Evolutionary conservation across 176 grass and related monocot species (phyloP).

Genomic region (Hyparrhenia diplandra): DNA sequence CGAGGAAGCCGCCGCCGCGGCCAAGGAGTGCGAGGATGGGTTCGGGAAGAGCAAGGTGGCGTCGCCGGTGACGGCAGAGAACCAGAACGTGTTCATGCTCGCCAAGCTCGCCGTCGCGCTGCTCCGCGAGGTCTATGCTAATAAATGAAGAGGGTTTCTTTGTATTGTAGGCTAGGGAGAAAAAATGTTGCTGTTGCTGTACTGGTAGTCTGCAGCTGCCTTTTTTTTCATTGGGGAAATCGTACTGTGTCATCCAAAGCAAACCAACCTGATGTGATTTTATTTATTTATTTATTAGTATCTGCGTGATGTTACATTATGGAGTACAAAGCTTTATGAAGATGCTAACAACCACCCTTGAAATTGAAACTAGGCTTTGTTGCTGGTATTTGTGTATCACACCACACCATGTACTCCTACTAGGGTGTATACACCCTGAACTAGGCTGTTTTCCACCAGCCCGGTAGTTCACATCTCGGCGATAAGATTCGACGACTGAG

Average conservation of each 20-base stretch:
- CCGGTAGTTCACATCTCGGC: conserved; percentile 38
- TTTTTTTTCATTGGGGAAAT: too few species aligned
- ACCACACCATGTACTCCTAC: neutral
- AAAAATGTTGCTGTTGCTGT: neutral
- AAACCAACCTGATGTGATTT: neutral
- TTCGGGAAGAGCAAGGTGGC: neutral
- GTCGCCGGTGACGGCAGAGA: conserved; percentile 15
- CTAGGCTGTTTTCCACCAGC: too few species aligned
- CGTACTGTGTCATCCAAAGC: neutral
- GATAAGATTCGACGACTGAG: neutral
- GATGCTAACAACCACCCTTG: neutral
- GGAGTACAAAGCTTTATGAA: neutral
- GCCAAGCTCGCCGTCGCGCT: conserved; percentile 26
- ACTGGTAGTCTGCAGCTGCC: neutral
- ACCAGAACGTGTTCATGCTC: conserved; percentile 19
- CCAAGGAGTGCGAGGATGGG: neutral
- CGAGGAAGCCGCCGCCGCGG: neutral
- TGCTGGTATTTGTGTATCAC: neutral
- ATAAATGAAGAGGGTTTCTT: neutral
- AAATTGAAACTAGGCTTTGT: too few species aligned
- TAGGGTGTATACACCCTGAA: too few species aligned
- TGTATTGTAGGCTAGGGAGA: neutral
- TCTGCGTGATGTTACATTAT: neutral
- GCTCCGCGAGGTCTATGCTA: neutral
- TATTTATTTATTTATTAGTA: conserved; percentile 27